Percentiles rank a stretch among this genome's conserved stretches.
These are phyloP conservation scores for Coelastrella sp. DNA, from an alignment of 139 green algal species.

Conservation along the genomic window DNA sequence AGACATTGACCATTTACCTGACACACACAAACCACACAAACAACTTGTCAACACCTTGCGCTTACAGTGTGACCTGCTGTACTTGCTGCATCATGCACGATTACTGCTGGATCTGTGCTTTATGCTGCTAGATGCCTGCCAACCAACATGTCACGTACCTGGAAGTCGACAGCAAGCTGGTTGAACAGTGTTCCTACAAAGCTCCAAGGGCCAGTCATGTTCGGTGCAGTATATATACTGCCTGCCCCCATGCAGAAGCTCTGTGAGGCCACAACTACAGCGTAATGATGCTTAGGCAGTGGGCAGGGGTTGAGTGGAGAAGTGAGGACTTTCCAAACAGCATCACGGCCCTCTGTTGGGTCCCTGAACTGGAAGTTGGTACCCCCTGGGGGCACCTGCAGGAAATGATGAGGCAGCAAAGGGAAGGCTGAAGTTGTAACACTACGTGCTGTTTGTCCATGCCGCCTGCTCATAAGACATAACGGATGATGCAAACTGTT, in stretches of 20 bases:
- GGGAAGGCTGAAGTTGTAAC: no score
- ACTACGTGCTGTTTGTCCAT: no score
- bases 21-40: neutral
- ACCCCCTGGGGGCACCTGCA: constrained; percentile 36
- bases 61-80: no score
- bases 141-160: no score
- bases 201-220: constrained; percentile 30
- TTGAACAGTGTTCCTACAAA: constrained; percentile 39
- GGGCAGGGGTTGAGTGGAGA: neutral
- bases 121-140: no score
- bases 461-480: no score
- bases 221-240: constrained; percentile 43
- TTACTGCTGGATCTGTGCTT: no score
- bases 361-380: constrained; percentile 49
- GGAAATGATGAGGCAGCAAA: neutral
- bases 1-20: constrained; percentile 44
- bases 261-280: constrained; percentile 30
- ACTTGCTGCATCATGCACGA: no score
- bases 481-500: no score
- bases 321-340: neutral
- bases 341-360: constrained; percentile 29
- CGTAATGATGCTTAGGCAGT: constrained; percentile 8
- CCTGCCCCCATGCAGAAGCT: constrained; percentile 33
- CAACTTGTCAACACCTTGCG: no score
- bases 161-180: constrained; percentile 19